Percentiles rank a stretch among this genome's conserved stretches.
Evolutionary conservation across 768 basidiomycete genomes (phyloP).

Genomic region (Cystobasidium tubakii): DNA sequence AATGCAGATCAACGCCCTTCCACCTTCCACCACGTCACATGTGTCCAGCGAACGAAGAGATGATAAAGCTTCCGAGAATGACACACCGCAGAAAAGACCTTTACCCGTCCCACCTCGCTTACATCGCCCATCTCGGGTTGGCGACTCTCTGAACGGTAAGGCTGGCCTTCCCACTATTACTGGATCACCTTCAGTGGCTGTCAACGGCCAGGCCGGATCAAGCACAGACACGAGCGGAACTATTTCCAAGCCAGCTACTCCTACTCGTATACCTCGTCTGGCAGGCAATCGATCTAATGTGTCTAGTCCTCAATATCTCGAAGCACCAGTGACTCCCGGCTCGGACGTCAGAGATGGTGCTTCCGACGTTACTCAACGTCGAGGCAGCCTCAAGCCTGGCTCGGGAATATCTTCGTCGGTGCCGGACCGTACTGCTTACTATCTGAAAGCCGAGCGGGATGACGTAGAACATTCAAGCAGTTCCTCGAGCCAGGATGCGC

Average conservation of each 20-base stretch:
- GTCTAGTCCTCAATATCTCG: constrained; percentile 6
- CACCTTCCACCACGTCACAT: constrained; percentile 61
- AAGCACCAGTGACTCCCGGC: not conserved
- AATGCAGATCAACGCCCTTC: constrained; percentile 80
- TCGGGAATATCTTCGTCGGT: constrained; percentile 23
- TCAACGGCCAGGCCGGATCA: not conserved
- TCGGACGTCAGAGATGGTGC: not conserved
- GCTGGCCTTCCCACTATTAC: constrained; percentile 72
- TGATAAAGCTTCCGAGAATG: not conserved
- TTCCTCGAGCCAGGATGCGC: constrained; percentile 95
- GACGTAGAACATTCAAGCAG: constrained; percentile 58
- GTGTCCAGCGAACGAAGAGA: not conserved
- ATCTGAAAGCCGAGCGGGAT: constrained; percentile 80
- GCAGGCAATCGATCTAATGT: not conserved
- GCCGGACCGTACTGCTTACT: constrained; percentile 60
- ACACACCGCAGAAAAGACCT: not conserved
- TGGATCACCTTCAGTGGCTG: constrained; percentile 61
- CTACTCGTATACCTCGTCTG: constrained; percentile 45
- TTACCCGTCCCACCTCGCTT: not conserved
- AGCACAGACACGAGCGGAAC: not conserved
- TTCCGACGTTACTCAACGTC: constrained; percentile 1
- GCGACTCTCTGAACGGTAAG: constrained; percentile 52
- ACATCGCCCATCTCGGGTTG: constrained; percentile 49
- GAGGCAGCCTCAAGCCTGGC: constrained; percentile 26
- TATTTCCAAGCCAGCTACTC: constrained; percentile 18